Evolutionary conservation across 2,329 filamentous ascomycete species (phyloP), one percentile per base, ranked within the genome.

Genomic region (Bipolaris gigantea): DNA sequence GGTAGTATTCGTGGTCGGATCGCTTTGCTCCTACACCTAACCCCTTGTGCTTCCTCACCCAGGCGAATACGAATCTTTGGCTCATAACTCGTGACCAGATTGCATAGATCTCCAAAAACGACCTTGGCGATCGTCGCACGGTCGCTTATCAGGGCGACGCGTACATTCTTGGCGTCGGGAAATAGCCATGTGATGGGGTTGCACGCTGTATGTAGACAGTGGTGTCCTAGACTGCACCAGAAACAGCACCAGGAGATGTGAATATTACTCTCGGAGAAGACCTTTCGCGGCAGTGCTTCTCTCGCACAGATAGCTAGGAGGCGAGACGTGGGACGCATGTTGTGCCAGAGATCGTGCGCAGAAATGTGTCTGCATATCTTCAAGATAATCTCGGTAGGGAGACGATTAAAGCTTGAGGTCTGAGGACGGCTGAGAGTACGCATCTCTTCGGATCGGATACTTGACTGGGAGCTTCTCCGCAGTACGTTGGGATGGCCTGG

Each of bases 211-310:
- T 39, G 19, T 19, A 55, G 30, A 18, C 19, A 11, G 5, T 36
- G 38, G 16, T n/a, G 33, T 33, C 53, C 49, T 27, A 53, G 34
- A 40, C 53, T 45, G 33, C 49, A 56, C 50, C 53, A 56, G 21
- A 53, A 56, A 19, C 53, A 56, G 40, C 53, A 56, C 53, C 50
- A 53, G 15, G 44, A 46, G 23, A 56, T 40, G 18, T 41, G 35
- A 3, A 49, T 36, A 13, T 25, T 46, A 15, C 36, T 27, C 16
- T 53, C 33, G 5, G 48, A 21, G n/a, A 56, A 56, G 10, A 42
- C 19, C 25, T 49, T 53, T 15, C 45, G 53, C n/a, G 48, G 11
- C 6, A 53, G 23, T 5, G 49, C 15, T 18, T 55, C 53, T 36
- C 51, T 40, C 19, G 53, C 53, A 21, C 53, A 52, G 18, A n/a